Conservation (phyloP, 192 early-diverging fungal species). For the Paraglomus brasilianum region DNA sequence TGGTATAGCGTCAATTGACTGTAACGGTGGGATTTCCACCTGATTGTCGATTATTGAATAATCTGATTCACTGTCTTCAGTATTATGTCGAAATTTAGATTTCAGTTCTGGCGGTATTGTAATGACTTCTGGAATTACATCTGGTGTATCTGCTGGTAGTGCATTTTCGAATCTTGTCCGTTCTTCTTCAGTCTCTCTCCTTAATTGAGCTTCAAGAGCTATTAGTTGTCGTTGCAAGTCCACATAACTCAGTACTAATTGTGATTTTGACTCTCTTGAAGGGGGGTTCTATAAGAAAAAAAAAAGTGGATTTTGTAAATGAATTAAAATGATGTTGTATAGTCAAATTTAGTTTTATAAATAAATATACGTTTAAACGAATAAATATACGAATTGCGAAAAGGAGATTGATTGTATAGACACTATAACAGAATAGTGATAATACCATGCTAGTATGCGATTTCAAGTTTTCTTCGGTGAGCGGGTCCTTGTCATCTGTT, state of each 20-base stretch:
- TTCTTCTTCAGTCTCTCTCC: constrained; percentile 3
- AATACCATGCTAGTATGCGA: constrained; percentile 17
- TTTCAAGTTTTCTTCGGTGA: constrained; percentile 20
- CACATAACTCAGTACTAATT: constrained; percentile 18
- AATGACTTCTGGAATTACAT: constrained; percentile 25
- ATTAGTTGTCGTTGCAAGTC: constrained; percentile 14
- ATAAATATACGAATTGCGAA: too few species aligned
- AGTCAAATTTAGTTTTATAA: constrained; percentile 1
- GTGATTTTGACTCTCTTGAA: constrained; percentile 15
- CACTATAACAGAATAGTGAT: not conserved
- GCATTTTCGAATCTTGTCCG: not conserved
- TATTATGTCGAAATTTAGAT: not conserved
- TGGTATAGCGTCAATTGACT: constrained; percentile 3
- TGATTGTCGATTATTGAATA: too few species aligned
- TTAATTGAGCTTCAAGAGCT: constrained; percentile 12
- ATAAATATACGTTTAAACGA: not conserved
- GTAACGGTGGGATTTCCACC: not conserved
- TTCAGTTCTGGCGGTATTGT: not conserved
- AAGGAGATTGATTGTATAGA: not conserved
- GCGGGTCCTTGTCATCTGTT: not conserved
- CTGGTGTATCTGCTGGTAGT: constrained; percentile 14
- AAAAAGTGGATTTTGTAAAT: not conserved
- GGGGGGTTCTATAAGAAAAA: constrained; percentile 6
- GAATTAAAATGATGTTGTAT: not conserved
- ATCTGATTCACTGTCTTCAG: too few species aligned